Percentiles rank a stretch among this genome's conserved stretches.
These are phyloP conservation scores for Spiromastix sp. DNA, from an alignment of 2,329 filamentous ascomycete species.

Conservation along the genomic window DNA sequence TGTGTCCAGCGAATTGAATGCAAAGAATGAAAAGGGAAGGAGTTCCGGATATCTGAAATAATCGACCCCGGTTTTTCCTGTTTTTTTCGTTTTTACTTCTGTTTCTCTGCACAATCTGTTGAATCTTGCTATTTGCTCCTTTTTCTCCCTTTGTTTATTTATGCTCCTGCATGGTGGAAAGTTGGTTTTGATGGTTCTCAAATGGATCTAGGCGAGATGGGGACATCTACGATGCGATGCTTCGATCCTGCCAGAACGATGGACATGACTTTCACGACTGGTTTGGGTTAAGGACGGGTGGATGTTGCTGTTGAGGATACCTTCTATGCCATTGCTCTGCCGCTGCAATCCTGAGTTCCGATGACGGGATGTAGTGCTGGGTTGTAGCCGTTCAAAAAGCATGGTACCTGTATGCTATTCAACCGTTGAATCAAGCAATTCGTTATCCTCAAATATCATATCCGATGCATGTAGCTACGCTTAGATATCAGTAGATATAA, in stretches of 20 bases:
- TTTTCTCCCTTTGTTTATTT: no score
- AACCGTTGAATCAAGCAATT: background rate
- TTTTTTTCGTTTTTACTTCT: slow-evolving; percentile 33
- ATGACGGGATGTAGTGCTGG: background rate
- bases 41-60: slow-evolving; percentile 84
- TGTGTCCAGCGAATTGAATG: slow-evolving; percentile 40
- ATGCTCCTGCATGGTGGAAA: no score
- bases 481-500: no score
- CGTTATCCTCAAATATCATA: no score
- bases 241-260: background rate
- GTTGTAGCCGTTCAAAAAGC: background rate
- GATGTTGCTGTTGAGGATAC: slow-evolving; percentile 11
- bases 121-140: no score
- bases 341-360: background rate
- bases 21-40: slow-evolving; percentile 41
- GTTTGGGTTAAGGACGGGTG: slow-evolving; percentile 3
- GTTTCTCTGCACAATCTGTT: no score
- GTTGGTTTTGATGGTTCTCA: slow-evolving; percentile 27
- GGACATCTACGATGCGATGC: slow-evolving; percentile 11
- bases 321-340: background rate
- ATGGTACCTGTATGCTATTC: background rate
- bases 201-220: slow-evolving; percentile 20
- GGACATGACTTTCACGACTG: background rate
- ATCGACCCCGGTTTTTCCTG: slow-evolving; percentile 39
- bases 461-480: no score